Conservation (phyloP, 108 stramenopile genomes). For the Nitzschia sp. region DNA sequence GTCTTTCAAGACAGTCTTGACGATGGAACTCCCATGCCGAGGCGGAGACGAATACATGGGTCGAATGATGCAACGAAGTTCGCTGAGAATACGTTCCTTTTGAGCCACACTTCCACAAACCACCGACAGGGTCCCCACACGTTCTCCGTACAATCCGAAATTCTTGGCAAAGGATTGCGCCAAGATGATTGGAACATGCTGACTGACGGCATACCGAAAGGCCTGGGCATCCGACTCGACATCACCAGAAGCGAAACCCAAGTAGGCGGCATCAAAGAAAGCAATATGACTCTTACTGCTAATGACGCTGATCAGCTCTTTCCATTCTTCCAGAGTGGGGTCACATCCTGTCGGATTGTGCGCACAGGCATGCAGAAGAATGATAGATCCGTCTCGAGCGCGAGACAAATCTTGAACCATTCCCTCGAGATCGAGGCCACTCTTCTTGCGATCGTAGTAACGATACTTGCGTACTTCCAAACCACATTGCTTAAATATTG, state of each 20-base stretch:
- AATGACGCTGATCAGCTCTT: slow-evolving; percentile 63
- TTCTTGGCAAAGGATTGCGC: slow-evolving; percentile 95
- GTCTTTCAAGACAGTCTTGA: slow-evolving; percentile 76
- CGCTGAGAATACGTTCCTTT: slow-evolving; percentile 63
- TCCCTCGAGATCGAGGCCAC: slow-evolving; percentile 73
- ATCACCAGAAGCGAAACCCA: slow-evolving; percentile 95
- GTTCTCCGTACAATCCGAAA: slow-evolving; percentile 94
- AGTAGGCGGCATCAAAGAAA: slow-evolving; percentile 94
- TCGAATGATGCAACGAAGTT: slow-evolving; percentile 83
- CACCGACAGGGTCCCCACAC: slow-evolving; percentile 82
- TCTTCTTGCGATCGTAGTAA: slow-evolving; percentile 75
- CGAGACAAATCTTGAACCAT: slow-evolving; percentile 66
- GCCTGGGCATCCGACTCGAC: slow-evolving; percentile 85
- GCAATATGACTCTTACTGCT: slow-evolving; percentile 61
- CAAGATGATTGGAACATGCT: slow-evolving; percentile 80
- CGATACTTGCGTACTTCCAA: slow-evolving; percentile 77
- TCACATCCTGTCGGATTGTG: slow-evolving; percentile 97
- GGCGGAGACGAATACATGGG: slow-evolving; percentile 94
- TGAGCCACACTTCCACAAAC: slow-evolving; percentile 76
- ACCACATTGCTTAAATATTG: slow-evolving; percentile 78
- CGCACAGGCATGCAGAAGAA: slow-evolving; percentile 95
- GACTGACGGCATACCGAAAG: slow-evolving; percentile 76
- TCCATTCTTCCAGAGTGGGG: slow-evolving; percentile 90
- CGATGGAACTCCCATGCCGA: slow-evolving; percentile 86
- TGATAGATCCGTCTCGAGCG: slow-evolving; percentile 67